phyloP scores from a whole-genome alignment of 768 basidiomycete genomes.

The Termitomyces titanicus region DNA sequence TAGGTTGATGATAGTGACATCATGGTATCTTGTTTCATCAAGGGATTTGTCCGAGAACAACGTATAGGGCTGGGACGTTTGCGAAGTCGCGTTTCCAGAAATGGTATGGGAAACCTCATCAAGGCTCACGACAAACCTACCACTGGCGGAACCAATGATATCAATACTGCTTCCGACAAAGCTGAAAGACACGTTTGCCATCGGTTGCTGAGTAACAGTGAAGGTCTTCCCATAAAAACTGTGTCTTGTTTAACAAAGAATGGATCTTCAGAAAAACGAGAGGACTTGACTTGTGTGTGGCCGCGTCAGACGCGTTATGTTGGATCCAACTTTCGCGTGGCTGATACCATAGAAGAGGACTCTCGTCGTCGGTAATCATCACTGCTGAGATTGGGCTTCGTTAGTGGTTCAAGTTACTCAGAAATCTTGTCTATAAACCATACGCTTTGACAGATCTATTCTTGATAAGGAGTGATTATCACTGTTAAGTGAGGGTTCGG shows the following conservation, averaged over 20 bases:
- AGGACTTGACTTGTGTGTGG: neutral
- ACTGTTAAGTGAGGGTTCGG: neutral
- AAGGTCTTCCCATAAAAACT: conserved; percentile 1
- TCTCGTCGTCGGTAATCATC: conserved; percentile 4
- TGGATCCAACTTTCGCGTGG: neutral
- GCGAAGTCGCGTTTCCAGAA: neutral
- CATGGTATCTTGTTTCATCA: neutral
- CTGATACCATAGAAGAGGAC: neutral
- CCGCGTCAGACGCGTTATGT: neutral
- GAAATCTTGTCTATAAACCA: neutral
- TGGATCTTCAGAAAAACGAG: neutral
- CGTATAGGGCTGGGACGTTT: neutral
- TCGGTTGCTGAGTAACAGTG: neutral
- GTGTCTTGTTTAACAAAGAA: neutral
- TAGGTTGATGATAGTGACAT: neutral
- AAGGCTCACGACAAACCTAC: neutral
- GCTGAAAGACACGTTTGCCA: neutral
- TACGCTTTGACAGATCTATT: neutral
- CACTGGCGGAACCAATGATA: neutral
- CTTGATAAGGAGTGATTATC: neutral
- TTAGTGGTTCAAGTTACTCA: neutral
- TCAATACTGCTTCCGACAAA: neutral
- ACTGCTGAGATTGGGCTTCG: neutral
- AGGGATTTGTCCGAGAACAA: neutral
- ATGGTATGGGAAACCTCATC: neutral